Base-by-base conservation (phyloP, 2,329 filamentous ascomycete genomes). In the Fonsecaea pugnacius region DNA sequence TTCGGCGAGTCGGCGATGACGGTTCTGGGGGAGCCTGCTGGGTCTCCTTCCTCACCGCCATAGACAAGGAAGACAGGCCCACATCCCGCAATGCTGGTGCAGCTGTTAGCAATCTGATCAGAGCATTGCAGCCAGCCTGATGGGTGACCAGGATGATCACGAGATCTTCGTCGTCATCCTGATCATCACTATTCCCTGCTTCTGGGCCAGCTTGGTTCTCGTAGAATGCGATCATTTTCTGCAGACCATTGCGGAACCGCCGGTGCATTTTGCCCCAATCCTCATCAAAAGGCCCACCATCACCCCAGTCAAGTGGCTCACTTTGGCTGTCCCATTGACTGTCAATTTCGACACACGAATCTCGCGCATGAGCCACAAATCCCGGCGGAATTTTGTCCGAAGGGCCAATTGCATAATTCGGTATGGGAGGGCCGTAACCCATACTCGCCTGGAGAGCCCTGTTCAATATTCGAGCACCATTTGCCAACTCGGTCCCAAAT, bases 241-340 rank as follows among this genome's bases (percentile, higher is more conserved):
- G 88, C 43, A 97, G 77, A 0, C 94, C 94, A 66, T 83, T 86
- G 40, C 92, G 85, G 72, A 98, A 96, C 24, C 95, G 86, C 74
- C 89, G 89, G 77, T 99, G 95, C 95, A 99, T 98, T 3, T 87
- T 83, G 33, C 91, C 90, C 95, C 95, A 99, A 77, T 98, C 95
- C 77, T 99, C 95, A 0, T 91, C 92, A 71, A 91, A 91, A 50
- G 89, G 85, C 43, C 94, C 95, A 9, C 94, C 94, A 72, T 92
- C 88, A 6, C 93, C 94, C 90, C 95, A 98, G 67, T 88, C 83
- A 50, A 91, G 83, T 0, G 91, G 87, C 2, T 84, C 80, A 14
- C 90, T 85, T 83, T 93, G 94, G 65, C 93, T 97, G 73, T 99
- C 93, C 94, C 95, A 99, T 71, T 94, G 90, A 72, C 91, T 96